These are phyloP conservation scores for Paracorniculantispora psalliotae DNA, from an alignment of 2,329 filamentous ascomycete species.

Conservation along the genomic window DNA sequence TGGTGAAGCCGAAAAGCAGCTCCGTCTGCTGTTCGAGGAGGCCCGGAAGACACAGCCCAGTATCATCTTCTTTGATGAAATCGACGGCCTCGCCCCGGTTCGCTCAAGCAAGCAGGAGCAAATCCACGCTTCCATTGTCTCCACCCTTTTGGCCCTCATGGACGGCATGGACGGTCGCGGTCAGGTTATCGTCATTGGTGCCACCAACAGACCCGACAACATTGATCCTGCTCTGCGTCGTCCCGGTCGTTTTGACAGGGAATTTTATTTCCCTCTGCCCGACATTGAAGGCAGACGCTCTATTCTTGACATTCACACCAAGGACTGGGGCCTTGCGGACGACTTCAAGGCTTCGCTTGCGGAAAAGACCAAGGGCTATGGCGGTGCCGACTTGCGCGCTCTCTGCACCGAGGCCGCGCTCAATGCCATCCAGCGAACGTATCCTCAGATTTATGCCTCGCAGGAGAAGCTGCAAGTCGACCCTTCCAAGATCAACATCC, in stretches of 20 bases:
- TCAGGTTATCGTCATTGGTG: conserved; percentile 96
- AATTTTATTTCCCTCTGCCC: conserved; percentile 96
- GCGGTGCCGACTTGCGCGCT: conserved; percentile 88
- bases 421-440: conserved; percentile 92
- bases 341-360: conserved; percentile 80
- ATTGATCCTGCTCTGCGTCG: conserved; percentile 93
- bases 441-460: conserved; percentile 91
- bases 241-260: conserved; percentile 90
- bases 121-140: conserved; percentile 96
- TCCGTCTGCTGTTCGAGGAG: conserved; percentile 91
- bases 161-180: conserved; percentile 98
- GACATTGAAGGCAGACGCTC: conserved; percentile 72
- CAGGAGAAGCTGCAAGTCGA: conserved; percentile 87
- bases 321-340: conserved; percentile 79
- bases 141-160: conserved; percentile 89
- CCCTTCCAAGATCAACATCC: conserved; percentile 74
- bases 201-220: conserved; percentile 95
- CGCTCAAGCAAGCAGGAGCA: conserved; percentile 98
- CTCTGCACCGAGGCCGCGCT: conserved; percentile 93
- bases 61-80: conserved; percentile 99
- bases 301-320: conserved; percentile 93
- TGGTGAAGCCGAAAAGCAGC: conserved; percentile 92
- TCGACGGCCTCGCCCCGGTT: conserved; percentile 92
- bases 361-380: conserved; percentile 90
- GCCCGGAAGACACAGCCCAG: conserved; percentile 93